Conservation (phyloP, 352 stramenopile genomes). For the Phytopythium montanum region DNA sequence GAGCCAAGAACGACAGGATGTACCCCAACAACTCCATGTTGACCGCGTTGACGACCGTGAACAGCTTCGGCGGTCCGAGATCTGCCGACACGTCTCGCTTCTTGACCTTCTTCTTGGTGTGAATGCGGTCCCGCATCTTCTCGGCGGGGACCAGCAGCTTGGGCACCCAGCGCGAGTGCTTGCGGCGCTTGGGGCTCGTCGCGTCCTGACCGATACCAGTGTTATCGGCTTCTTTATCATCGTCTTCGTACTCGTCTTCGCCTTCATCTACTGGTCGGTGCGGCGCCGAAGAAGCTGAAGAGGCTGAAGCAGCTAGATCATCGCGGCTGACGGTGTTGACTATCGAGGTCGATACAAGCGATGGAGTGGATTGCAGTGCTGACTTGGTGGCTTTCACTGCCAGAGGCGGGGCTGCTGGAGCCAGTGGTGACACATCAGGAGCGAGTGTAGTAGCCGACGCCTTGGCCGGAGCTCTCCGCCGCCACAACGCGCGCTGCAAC, state of each 20-base stretch:
- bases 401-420: neutral
- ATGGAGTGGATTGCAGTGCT: neutral
- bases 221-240: constrained; percentile 10
- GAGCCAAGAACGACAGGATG: constrained; percentile 38
- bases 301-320: too few relatives aligned
- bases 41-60: constrained; percentile 16
- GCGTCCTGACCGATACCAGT: constrained; percentile 5
- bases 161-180: constrained; percentile 31
- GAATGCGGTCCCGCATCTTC: constrained; percentile 27
- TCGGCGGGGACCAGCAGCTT: constrained; percentile 40
- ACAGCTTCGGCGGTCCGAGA: constrained; percentile 15
- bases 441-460: neutral
- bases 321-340: neutral
- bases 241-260: constrained; percentile 15
- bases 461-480: neutral
- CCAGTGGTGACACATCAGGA: neutral
- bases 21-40: constrained; percentile 21
- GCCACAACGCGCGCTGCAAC: neutral
- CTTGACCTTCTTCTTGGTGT: constrained; percentile 24
- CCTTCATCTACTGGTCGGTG: constrained; percentile 3
- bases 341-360: neutral
- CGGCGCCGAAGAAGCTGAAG: neutral
- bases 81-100: neutral
- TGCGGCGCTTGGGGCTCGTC: constrained; percentile 6
- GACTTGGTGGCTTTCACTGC: neutral